phyloP scores from a whole-genome alignment of 441 rosid species.

The Gossypium davidsonii region DNA sequence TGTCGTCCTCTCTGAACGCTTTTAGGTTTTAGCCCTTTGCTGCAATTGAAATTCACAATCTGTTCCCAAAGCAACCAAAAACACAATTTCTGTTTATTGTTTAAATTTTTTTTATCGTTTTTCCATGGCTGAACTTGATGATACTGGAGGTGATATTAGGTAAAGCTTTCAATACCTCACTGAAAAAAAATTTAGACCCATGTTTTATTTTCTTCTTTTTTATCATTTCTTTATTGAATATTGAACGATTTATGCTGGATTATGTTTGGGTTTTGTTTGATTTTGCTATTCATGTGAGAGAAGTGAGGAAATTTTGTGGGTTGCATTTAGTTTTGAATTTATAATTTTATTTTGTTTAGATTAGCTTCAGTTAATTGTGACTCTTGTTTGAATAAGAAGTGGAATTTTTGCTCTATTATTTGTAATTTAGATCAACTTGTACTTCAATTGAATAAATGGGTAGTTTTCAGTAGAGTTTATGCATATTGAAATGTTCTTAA shows the following conservation, averaged over 20 bases:
- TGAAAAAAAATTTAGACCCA: background rate
- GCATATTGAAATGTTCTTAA: background rate
- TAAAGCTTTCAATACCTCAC: constrained; percentile 7
- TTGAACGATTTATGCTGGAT: background rate
- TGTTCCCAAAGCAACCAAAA: background rate
- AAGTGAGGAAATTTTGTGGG: background rate
- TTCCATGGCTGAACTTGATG: constrained; percentile 6
- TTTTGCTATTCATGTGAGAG: background rate
- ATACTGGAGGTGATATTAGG: constrained; percentile 28
- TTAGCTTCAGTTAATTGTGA: background rate
- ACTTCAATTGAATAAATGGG: background rate
- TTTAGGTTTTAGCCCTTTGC: background rate
- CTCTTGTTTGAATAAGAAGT: background rate
- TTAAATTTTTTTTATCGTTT: background rate
- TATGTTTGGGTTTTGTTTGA: background rate
- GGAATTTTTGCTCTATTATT: background rate
- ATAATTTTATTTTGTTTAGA: background rate
- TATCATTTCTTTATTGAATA: background rate
- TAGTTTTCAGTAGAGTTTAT: background rate
- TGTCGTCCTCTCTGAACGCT: too few relatives aligned
- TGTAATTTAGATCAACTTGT: background rate
- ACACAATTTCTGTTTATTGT: background rate
- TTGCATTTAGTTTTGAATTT: background rate
- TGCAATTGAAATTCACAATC: background rate
- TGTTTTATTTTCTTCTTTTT: background rate